A percentile compares a stretch with the other conserved stretches of the same genome.
Evolutionary conservation across 495 filamentous ascomycete species (phyloP).

Genomic region (Podospora fimiseda): DNA sequence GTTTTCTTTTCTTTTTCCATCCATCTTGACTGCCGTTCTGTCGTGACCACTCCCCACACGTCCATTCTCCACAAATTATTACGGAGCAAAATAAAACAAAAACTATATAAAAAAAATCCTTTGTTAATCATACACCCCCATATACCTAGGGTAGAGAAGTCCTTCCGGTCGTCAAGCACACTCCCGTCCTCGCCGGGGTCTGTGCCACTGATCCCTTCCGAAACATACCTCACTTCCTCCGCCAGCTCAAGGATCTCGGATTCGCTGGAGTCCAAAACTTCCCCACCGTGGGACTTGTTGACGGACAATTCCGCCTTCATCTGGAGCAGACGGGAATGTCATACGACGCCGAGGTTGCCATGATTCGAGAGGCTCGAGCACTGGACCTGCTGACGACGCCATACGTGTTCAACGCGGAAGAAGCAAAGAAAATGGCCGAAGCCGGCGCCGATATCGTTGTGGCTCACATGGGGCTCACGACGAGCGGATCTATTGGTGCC

Average conservation of each 20-base stretch:
- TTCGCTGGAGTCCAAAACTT: constrained; percentile 69
- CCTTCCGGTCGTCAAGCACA: constrained; percentile 52
- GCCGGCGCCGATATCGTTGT: constrained; percentile 64
- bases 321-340: constrained; percentile 69
- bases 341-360: constrained; percentile 57
- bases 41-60: too few relatives aligned
- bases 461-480: constrained; percentile 63
- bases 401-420: constrained; percentile 58
- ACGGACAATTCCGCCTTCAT: constrained; percentile 57
- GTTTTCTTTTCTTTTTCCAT: background rate
- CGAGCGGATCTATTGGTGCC: constrained; percentile 57
- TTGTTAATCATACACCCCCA: background rate
- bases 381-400: constrained; percentile 60
- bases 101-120: too few relatives aligned
- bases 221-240: constrained; percentile 50
- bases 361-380: constrained; percentile 50
- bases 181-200: constrained; percentile 60
- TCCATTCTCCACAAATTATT: too few relatives aligned
- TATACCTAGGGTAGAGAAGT: constrained; percentile 49
- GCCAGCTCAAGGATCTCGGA: constrained; percentile 50
- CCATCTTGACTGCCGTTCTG: too few relatives aligned
- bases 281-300: constrained; percentile 64
- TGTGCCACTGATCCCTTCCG: constrained; percentile 63
- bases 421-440: constrained; percentile 52
- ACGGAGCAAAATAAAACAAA: too few relatives aligned